Percentiles rank a stretch among this genome's conserved stretches.
Conservation (phyloP, 768 basidiomycete genomes). For the Lactifluus rugatus region DNA sequence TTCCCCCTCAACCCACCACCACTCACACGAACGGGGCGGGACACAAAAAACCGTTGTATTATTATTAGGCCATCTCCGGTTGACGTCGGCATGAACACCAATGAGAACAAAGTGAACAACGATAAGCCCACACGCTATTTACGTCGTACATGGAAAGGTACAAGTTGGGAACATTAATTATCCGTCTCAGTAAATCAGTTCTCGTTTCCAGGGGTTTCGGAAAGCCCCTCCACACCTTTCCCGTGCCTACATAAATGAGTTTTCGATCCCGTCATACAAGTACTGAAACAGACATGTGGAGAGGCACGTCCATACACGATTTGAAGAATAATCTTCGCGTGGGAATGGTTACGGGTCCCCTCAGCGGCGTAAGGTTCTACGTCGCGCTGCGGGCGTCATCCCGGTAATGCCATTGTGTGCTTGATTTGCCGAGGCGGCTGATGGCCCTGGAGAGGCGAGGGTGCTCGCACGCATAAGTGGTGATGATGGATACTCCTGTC, state of each 20-base stretch:
- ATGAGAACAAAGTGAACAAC: background rate
- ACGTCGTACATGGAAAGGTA: background rate
- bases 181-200: background rate
- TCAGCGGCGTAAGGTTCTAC: slow-evolving; percentile 6
- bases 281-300: background rate
- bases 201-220: background rate
- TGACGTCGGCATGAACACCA: background rate
- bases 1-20: background rate
- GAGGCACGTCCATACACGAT: background rate
- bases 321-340: background rate
- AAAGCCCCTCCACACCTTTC: background rate
- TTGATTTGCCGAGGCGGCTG: background rate
- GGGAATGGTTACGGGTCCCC: background rate
- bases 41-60: background rate
- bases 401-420: slow-evolving; percentile 9
- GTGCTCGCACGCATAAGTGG: slow-evolving; percentile 4
- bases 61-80: background rate
- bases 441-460: slow-evolving; percentile 1
- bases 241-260: background rate
- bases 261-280: background rate
- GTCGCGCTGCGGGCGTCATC: slow-evolving; percentile 15
- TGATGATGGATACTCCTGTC: slow-evolving; percentile 11
- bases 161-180: background rate
- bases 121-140: background rate
- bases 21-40: background rate